Evolutionary conservation across 768 basidiomycete species (phyloP), one percentile per base, ranked within the genome.

Genomic region (Lactifluus echinatus): DNA sequence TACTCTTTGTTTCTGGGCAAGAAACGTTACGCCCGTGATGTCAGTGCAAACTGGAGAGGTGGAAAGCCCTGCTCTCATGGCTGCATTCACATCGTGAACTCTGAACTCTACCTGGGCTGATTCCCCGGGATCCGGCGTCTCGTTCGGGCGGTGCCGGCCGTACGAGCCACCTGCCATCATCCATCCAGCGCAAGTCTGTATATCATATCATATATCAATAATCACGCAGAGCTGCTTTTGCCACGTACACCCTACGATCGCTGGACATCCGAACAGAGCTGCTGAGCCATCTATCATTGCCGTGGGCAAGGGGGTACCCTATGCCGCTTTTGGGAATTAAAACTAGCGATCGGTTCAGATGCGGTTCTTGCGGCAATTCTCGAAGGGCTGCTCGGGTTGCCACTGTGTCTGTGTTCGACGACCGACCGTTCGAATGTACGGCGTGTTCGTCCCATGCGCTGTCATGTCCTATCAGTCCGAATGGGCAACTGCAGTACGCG

Each of bases 71-170:
- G 6, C 19, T 28, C 43, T 31, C 52, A n/a, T 11, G 24, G n/a
- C n/a, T n/a, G n/a, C n/a, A n/a, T n/a, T n/a, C n/a, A n/a, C n/a
- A n/a, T n/a, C n/a, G n/a, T n/a, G n/a, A n/a, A n/a, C n/a, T n/a
- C n/a, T n/a, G n/a, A n/a, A n/a, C n/a, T n/a, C n/a, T n/a, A n/a
- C n/a, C n/a, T 21, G 39, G 7, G 55, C 23, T 39, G 17, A 21
- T 24, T 42, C 31, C 51, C 57, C 24, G 52, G 52, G 40, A 23
- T 24, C 21, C 29, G 46, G 57, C 57, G 51, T 52, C 44, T 28
- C 31, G 36, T 40, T 42, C n/a, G 34, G 44, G 44, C 28, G 23
- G 11, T n/a, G n/a, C n/a, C n/a, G n/a, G n/a, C n/a, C n/a, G n/a
- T n/a, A n/a, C n/a, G n/a, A n/a, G n/a, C n/a, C n/a, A n/a, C n/a